Percentiles rank a stretch among this genome's conserved stretches.
Evolutionary conservation across 352 stramenopile species (phyloP).

Genomic region (Phytopythium litorale): DNA sequence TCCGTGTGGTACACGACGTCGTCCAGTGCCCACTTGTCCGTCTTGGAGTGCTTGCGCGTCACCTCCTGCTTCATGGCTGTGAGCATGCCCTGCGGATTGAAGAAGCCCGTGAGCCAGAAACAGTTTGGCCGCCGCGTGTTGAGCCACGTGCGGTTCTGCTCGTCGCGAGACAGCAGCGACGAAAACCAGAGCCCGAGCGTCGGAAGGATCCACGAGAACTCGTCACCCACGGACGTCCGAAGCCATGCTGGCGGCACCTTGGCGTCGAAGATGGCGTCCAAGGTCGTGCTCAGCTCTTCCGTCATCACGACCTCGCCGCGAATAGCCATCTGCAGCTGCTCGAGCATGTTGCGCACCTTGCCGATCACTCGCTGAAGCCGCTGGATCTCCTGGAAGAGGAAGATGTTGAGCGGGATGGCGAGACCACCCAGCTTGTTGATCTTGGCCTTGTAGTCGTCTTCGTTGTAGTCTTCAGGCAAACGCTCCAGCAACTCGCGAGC

Average conservation of each 20-base stretch:
- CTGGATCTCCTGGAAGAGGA: conserved; percentile 98
- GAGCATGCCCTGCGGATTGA: conserved; percentile 97
- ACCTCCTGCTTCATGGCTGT: conserved; percentile 99
- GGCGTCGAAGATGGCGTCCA: conserved; percentile 96
- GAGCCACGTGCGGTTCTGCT: conserved; percentile 96
- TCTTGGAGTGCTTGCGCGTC: conserved; percentile 94
- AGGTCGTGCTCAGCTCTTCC: conserved; percentile 92
- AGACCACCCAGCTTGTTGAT: conserved; percentile 96
- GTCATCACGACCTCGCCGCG: conserved; percentile 98
- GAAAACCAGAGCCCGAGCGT: conserved; percentile 98
- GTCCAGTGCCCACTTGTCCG: conserved; percentile 97
- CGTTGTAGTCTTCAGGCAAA: conserved; percentile 95
- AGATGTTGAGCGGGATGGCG: conserved; percentile 97
- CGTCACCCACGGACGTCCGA: conserved; percentile 95
- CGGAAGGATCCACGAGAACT: conserved; percentile 97
- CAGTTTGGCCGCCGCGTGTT: conserved; percentile 92
- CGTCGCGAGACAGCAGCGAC: conserved; percentile 93
- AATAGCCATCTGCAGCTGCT: conserved; percentile 96
- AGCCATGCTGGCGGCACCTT: conserved; percentile 95
- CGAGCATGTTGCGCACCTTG: conserved; percentile 95
- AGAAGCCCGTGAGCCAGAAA: conserved; percentile 98
- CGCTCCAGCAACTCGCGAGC: conserved; percentile 92
- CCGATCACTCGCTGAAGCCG: conserved; percentile 94
- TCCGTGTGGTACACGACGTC: conserved; percentile 98
- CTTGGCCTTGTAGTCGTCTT: conserved; percentile 98